Evolutionary conservation across 176 grass and related monocot genomes (phyloP), one percentile per base, ranked within the genome.

Genomic region (Elaeis guineensis): DNA sequence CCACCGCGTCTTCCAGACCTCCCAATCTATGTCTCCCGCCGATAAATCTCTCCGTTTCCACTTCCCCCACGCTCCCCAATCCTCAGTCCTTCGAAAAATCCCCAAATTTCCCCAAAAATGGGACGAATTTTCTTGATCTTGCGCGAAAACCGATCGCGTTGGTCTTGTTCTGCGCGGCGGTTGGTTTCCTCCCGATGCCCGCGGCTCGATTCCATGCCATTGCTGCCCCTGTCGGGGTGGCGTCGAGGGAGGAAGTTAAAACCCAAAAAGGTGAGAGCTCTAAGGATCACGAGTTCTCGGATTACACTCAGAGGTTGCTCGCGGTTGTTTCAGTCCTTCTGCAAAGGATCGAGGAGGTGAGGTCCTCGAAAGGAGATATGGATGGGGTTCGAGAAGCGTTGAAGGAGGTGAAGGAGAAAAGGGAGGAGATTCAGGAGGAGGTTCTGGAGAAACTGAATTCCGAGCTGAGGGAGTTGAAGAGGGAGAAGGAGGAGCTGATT

Each of bases 341-440:
- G 25, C 57, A 44, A 26, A 63, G 70, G 29, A 63, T 73, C 24
- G 59, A 73, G 58, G 59, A 73, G 58, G 70, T 73, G 19, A 55
- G n/a, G 51, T 52, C 58, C 26, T 54, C 50, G 26, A 63, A 54
- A 25, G 59, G 70, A 28, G 59, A 73, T 55, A 62, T 73, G 59
- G 25, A 18, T 17, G 26, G 25, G 1, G 70, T 73, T 63, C 49
- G 51, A 18, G 26, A 54, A 51, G 70, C 70, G 25, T 63, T 73
- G 59, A 63, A 16, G 16, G 51, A 17, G 14, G 59, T 73, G 50
- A 73, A 73, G 70, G 51, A 54, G 19, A 63, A 61, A 59, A 73
- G 51, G 59, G 54, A 16, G 59, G 51, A 63, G 70, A 23, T 73
- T 54, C 70, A 73, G 50, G 20, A 39, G 6, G 59, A 73, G 50